Evolutionary conservation across 2,329 filamentous ascomycete species (phyloP).

Genomic region (Sclerotinia spermophila): DNA sequence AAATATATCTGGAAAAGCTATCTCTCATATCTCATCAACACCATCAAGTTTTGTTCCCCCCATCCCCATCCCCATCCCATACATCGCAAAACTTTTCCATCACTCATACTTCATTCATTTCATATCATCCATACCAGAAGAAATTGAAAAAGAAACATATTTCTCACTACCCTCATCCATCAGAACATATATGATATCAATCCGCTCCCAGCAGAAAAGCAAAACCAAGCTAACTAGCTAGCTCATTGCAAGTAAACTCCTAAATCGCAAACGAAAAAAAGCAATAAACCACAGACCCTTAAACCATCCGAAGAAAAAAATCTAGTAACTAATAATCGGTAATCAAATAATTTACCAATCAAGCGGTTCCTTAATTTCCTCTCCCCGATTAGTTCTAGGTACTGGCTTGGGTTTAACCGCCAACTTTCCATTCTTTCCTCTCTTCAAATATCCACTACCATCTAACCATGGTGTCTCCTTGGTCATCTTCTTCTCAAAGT

Average conservation of each 20-base stretch:
- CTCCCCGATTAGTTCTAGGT: constrained; percentile 80
- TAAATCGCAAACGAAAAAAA: not conserved
- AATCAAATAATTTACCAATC: constrained; percentile 61
- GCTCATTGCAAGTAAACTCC: not conserved
- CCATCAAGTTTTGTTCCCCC: too few species aligned
- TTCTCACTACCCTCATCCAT: too few species aligned
- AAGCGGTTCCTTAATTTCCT: constrained; percentile 76
- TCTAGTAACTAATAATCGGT: not conserved
- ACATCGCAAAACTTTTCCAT: not conserved
- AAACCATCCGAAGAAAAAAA: not conserved
- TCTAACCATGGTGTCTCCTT: constrained; percentile 77
- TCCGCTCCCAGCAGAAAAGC: constrained; percentile 1
- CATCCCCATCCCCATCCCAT: too few species aligned
- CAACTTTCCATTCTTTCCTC: constrained; percentile 52
- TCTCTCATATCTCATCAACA: too few species aligned
- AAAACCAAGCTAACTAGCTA: not conserved
- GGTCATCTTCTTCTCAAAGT: constrained; percentile 62
- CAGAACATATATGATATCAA: not conserved
- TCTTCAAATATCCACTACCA: constrained; percentile 72
- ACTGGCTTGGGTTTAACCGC: constrained; percentile 61
- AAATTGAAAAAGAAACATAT: too few species aligned
- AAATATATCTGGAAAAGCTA: too few species aligned
- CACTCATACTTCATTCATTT: not conserved
- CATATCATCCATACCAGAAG: not conserved
- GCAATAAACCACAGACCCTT: not conserved